Base-by-base conservation (phyloP, 2,329 filamentous ascomycete genomes). In the Gnomoniopsis smithogilvyi region DNA sequence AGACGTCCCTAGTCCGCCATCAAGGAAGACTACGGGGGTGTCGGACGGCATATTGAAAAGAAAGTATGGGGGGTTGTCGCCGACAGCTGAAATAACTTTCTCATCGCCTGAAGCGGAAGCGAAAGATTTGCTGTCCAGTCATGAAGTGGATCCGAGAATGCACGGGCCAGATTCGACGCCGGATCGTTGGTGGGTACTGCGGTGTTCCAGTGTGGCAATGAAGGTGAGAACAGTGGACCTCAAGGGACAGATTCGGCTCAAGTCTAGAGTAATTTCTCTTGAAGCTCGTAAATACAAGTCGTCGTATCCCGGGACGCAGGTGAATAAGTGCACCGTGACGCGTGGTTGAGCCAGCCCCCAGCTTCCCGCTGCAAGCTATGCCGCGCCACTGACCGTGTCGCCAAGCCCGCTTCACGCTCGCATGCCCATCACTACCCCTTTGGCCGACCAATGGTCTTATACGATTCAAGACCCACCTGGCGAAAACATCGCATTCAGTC, bases 1-100 rank as follows among this genome's bases (percentile, higher is more conserved):
- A 0, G 85, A 83, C 2, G 87, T 90, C 36, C 87, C 87, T 22
- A 90, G 78, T 8, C 87, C 87, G 55, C 87, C 87, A 67, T 90
- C 87, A 43, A 90, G 79, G 51, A 90, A 72, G 62, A 78, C 71
- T 60, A 82, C 67, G 62, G 66, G 71, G 11, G 43, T 60, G 26
- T 26, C 36, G 12, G 34, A 2, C 12, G 61, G 24, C 61, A 61
- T 61, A 0, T 8, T 41, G 2, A 33, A 17, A 6, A n/a, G 17
- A n/a, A n/a, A n/a, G n/a, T n/a, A n/a, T 21, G 38, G 15, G 10
- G 34, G 22, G 30, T 15, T 41, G 21, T 43, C 19, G 19, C 14
- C 26, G 49, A 51, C 6, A 8, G 10, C 6, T 12, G 34, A 17
- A n/a, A 6, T 4, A 45, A 19, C 41, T 21, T n/a, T 41, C 12